A percentile compares a stretch with the other conserved stretches of the same genome.
These are phyloP conservation scores for Thielaviopsis ethacetica DNA, from an alignment of 2,329 filamentous ascomycete species.

Conservation along the genomic window DNA sequence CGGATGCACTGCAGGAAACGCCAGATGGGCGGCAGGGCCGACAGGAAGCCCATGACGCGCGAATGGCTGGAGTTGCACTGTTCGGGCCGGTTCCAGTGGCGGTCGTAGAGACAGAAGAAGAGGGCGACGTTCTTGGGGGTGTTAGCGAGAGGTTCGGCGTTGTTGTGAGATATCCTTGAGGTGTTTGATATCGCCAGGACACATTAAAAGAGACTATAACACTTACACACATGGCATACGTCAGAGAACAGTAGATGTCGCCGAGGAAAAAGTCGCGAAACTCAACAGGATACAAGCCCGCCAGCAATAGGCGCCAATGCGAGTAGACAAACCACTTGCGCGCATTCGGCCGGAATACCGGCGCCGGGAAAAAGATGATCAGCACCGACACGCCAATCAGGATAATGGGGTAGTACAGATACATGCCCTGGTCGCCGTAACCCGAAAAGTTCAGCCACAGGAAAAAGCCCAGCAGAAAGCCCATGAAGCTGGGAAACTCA, in stretches of 20 bases:
- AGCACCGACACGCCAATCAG: slow-evolving; percentile 52
- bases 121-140: slow-evolving; percentile 59
- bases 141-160: background rate
- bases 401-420: slow-evolving; percentile 72
- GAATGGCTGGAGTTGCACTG: slow-evolving; percentile 80
- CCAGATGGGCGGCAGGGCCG: slow-evolving; percentile 72
- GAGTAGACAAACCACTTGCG: slow-evolving; percentile 79
- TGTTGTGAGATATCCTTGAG: no score
- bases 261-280: slow-evolving; percentile 96
- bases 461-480: slow-evolving; percentile 60
- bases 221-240: slow-evolving; percentile 46
- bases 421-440: slow-evolving; percentile 50
- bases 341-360: slow-evolving; percentile 56
- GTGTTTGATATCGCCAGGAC: no score
- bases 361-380: slow-evolving; percentile 61
- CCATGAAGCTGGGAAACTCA: slow-evolving; percentile 73
- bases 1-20: slow-evolving; percentile 79
- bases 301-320: slow-evolving; percentile 72
- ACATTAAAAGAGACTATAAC: no score
- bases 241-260: slow-evolving; percentile 93
- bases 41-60: slow-evolving; percentile 70
- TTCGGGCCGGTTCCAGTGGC: slow-evolving; percentile 52
- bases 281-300: slow-evolving; percentile 82
- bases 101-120: slow-evolving; percentile 88
- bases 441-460: slow-evolving; percentile 80